Evolutionary conservation across 257 asterid genomes (phyloP).

Genomic region (Salvia rosmarinus): DNA sequence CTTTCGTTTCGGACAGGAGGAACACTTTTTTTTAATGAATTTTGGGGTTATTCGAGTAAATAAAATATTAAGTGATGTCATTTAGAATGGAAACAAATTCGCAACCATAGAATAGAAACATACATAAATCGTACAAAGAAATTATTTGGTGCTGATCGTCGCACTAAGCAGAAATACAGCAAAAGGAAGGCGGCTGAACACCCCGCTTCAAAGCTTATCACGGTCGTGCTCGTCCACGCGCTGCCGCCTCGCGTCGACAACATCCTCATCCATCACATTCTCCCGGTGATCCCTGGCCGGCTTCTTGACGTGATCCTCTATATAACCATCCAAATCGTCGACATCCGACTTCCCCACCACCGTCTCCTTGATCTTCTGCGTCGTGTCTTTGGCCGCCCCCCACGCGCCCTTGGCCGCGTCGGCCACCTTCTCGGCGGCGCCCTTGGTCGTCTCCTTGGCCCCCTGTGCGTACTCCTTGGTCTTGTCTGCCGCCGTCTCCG

Average conservation of each 20-base stretch:
- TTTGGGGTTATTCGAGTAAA: too few relatives aligned
- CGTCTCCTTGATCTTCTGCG: conserved; percentile 61
- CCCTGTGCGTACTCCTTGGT: conserved; percentile 41
- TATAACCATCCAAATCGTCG: conserved; percentile 44
- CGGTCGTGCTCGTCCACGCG: conserved; percentile 3
- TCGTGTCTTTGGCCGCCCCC: conserved; percentile 55
- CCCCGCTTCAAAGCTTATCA: conserved; percentile 28
- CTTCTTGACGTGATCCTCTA: conserved; percentile 55
- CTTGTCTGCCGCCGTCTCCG: conserved; percentile 40
- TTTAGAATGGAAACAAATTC: too few relatives aligned
- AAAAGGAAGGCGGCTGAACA: not conserved
- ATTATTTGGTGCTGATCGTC: not conserved
- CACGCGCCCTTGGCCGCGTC: conserved; percentile 50
- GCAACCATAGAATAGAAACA: too few relatives aligned
- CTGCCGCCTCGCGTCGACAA: conserved; percentile 40
- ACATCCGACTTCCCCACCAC: conserved; percentile 63
- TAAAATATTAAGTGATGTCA: too few relatives aligned
- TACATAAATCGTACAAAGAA: not conserved
- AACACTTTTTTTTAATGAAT: too few relatives aligned
- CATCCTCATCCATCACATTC: conserved; percentile 55
- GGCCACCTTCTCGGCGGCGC: conserved; percentile 47
- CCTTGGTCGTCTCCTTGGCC: conserved; percentile 42
- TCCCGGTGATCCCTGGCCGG: conserved; percentile 39
- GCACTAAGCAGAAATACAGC: not conserved
- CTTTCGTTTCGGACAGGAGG: too few relatives aligned